These are phyloP conservation scores for Penicillium waksmanii DNA, from an alignment of 495 filamentous ascomycete species.

Conservation along the genomic window DNA sequence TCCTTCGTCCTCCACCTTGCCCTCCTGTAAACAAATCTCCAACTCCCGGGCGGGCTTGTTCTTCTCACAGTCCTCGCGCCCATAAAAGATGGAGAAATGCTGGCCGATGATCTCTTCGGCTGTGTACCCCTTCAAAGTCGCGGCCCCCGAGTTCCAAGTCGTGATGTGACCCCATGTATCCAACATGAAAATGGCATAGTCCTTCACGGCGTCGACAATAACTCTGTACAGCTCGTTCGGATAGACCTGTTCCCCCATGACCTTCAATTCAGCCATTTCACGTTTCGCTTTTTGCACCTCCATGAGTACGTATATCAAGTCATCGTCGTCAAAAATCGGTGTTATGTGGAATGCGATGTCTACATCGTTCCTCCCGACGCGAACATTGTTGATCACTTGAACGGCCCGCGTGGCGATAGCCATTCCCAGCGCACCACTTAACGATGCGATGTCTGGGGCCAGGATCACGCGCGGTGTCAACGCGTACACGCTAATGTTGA, in stretches of 20 bases:
- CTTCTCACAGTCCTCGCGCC: slow-evolving; percentile 52
- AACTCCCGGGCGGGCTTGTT: slow-evolving; percentile 54
- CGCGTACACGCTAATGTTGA: too few species aligned
- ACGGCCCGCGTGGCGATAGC: too few species aligned
- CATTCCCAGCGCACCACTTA: too few species aligned
- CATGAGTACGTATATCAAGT: too few species aligned
- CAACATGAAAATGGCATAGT: slow-evolving; percentile 71
- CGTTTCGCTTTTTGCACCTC: too few species aligned
- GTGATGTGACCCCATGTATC: slow-evolving; percentile 59
- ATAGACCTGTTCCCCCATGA: slow-evolving; percentile 39
- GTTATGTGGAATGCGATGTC: too few species aligned
- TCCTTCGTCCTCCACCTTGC: slow-evolving; percentile 65
- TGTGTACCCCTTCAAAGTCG: slow-evolving; percentile 63
- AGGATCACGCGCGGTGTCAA: too few species aligned
- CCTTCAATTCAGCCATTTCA: too few species aligned
- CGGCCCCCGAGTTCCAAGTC: slow-evolving; percentile 66
- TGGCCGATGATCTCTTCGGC: slow-evolving; percentile 60
- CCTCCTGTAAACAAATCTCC: slow-evolving; percentile 59
- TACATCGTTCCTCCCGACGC: too few species aligned
- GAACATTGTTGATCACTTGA: too few species aligned
- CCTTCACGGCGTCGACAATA: slow-evolving; percentile 64
- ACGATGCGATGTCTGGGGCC: too few species aligned
- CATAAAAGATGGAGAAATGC: slow-evolving; percentile 69
- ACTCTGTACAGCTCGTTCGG: slow-evolving; percentile 63
- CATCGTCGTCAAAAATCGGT: too few species aligned